A percentile compares a stretch with the other conserved stretches of the same genome.
Conservation (phyloP, 106 monocot genomes). For the Dioscorea alata region DNA sequence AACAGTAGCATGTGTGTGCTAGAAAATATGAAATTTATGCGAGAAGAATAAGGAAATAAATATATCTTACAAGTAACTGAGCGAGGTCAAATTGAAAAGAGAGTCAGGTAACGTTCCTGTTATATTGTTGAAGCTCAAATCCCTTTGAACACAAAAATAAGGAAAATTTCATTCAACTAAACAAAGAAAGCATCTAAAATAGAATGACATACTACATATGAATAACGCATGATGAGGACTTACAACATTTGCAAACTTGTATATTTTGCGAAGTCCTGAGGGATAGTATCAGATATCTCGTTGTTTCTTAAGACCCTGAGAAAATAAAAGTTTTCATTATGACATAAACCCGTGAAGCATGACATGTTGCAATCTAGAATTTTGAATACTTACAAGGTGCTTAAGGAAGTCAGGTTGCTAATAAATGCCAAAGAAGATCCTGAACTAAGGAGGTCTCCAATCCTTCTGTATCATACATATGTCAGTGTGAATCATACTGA, state of each 20-base stretch:
- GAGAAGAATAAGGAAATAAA: neutral
- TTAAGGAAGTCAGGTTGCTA: conserved; percentile 62
- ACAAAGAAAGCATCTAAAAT: too few species aligned
- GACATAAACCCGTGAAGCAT: neutral
- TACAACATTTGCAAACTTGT: conserved; percentile 42
- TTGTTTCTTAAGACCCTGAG: conserved; percentile 67
- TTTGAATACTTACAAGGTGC: conserved; percentile 45
- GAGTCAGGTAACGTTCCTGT: neutral
- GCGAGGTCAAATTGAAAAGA: neutral
- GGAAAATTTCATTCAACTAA: too few species aligned
- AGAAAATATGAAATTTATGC: neutral
- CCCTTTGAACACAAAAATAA: neutral
- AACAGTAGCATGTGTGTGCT: neutral
- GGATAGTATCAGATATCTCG: conserved; percentile 58
- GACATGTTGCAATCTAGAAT: neutral
- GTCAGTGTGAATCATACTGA: neutral
- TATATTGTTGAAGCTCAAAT: conserved; percentile 2
- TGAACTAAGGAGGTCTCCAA: conserved; percentile 65
- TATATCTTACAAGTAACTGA: neutral
- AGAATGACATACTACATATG: too few species aligned
- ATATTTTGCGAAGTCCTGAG: conserved; percentile 37
- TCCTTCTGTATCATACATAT: conserved; percentile 31
- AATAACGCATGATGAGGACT: conserved; percentile 8
- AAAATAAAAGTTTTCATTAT: neutral
- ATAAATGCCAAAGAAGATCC: conserved; percentile 69